These are phyloP conservation scores for Ustulina deusta DNA, from an alignment of 2,329 filamentous ascomycete genomes.

Conservation along the genomic window DNA sequence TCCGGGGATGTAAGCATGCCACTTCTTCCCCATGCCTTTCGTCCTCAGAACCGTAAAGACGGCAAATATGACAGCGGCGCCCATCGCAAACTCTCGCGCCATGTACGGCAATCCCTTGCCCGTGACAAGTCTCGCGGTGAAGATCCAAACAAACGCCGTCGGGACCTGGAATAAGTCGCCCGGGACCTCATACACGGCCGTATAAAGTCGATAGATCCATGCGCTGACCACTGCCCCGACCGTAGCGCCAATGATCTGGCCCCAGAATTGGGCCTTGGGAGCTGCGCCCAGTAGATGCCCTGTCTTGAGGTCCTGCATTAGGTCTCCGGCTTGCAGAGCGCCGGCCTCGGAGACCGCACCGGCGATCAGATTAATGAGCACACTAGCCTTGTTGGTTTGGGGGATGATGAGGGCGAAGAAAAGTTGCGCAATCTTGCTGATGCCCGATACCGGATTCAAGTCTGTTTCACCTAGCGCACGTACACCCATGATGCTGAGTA, in stretches of 20 bases:
- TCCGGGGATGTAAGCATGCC: conserved; percentile 84
- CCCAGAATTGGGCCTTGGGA: conserved; percentile 95
- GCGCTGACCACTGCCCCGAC: conserved; percentile 89
- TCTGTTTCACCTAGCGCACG: conserved; percentile 84
- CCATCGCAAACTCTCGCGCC: conserved; percentile 79
- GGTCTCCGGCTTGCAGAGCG: conserved; percentile 92
- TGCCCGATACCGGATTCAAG: conserved; percentile 94
- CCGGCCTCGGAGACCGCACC: conserved; percentile 88
- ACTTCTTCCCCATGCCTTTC: conserved; percentile 65
- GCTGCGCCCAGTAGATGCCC: conserved; percentile 92
- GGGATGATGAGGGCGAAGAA: conserved; percentile 94
- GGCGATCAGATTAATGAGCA: conserved; percentile 95
- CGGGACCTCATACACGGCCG: conserved; percentile 85
- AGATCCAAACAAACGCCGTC: conserved; percentile 97
- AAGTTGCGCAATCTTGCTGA: conserved; percentile 95
- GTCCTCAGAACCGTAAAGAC: conserved; percentile 77
- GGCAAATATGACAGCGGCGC: conserved; percentile 80
- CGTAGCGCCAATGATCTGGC: conserved; percentile 90
- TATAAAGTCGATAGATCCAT: conserved; percentile 89
- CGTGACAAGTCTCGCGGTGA: conserved; percentile 92
- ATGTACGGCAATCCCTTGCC: conserved; percentile 87
- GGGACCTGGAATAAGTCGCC: conserved; percentile 93
- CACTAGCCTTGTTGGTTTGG: conserved; percentile 80
- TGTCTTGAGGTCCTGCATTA: conserved; percentile 97
- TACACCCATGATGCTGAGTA: conserved; percentile 80